Evolutionary conservation across 345 rosid species (phyloP), one percentile per base, ranked within the genome.

Genomic region (Carallia pectinifolia): DNA sequence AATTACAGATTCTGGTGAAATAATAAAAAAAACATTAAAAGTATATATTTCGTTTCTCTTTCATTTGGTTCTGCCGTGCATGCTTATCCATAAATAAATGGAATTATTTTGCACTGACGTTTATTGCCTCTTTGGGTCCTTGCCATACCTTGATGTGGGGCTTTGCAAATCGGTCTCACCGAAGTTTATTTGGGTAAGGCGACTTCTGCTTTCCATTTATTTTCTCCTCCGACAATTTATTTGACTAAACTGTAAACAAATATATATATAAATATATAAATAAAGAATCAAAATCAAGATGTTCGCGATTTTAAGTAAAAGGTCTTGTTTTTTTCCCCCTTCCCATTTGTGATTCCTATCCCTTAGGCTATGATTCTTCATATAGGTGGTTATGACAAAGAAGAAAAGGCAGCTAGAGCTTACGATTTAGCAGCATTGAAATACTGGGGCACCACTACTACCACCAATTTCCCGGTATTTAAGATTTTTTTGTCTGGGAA

Each of bases 381-480:
- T 30, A 1, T 27, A 76, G 79, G 79, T 7, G 79, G 79, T 30
- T 76, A 76, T 62, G 79, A 76, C 61, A 76, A 76, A 47, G 79
- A 76, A 71, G 75, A 76, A 9, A 76, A 76, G 67, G 79, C 79
- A 34, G 79, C 79, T 4, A 76, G 79, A 67, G 71, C 79, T 44
- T 76, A 76, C 47, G 79, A 76, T 56, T 71, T 76, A 71, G 79
- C 79, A 15, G 79, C 79, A 54, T 37, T 76, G 59, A 76, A 76
- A 29, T 76, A 76, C 16, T 76, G 79, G 79, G 79, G 79, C 16
- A 66, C 79, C 34, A 71, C 79, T 36, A 76, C 79, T 1, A 76
- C 79, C 1, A 76, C 79, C 9, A 76, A 76, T 71, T 76, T 76
- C 34, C 79, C 79, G 1, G 79, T 76, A 40, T 61, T 23, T 23